phyloP scores from a whole-genome alignment of 352 stramenopile genomes.

The Phytophthora chlamydospora region DNA sequence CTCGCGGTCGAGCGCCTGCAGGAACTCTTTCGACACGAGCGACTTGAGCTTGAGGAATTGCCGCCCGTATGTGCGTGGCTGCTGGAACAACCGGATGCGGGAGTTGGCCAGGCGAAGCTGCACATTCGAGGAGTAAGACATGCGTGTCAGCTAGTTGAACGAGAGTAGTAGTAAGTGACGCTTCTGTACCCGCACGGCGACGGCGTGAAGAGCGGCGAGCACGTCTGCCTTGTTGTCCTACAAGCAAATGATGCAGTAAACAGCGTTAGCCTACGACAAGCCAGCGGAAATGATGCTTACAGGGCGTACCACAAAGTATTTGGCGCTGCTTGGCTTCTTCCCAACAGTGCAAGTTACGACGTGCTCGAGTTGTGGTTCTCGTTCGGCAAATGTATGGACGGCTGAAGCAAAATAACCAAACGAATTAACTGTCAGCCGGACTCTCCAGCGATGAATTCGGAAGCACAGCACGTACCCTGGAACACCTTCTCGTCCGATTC shows the following conservation, averaged over 20 bases:
- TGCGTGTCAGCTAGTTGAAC: not conserved
- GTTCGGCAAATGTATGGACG: constrained; percentile 48
- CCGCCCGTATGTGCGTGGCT: constrained; percentile 25
- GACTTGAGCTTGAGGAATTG: constrained; percentile 29
- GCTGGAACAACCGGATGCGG: constrained; percentile 28
- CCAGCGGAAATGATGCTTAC: too few relatives aligned
- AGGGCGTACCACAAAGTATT: constrained; percentile 90
- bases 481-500: constrained; percentile 95
- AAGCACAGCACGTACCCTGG: constrained; percentile 43
- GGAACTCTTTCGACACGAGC: constrained; percentile 32
- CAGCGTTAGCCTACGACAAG: not conserved
- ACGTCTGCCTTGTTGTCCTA: constrained; percentile 67
- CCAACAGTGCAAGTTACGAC: constrained; percentile 96
- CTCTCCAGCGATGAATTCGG: not conserved
- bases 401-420: constrained; percentile 35
- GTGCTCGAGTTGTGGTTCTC: constrained; percentile 46
- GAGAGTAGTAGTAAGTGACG: not conserved
- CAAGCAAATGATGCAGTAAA: not conserved
- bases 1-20: constrained; percentile 28
- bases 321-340: constrained; percentile 97
- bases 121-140: not conserved
- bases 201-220: constrained; percentile 53
- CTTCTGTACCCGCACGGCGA: constrained; percentile 53
- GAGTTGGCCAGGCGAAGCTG: constrained; percentile 31
- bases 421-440: not conserved